These are phyloP conservation scores for Nyssa sinensis DNA, from an alignment of 148 eudicot species.

Conservation along the genomic window DNA sequence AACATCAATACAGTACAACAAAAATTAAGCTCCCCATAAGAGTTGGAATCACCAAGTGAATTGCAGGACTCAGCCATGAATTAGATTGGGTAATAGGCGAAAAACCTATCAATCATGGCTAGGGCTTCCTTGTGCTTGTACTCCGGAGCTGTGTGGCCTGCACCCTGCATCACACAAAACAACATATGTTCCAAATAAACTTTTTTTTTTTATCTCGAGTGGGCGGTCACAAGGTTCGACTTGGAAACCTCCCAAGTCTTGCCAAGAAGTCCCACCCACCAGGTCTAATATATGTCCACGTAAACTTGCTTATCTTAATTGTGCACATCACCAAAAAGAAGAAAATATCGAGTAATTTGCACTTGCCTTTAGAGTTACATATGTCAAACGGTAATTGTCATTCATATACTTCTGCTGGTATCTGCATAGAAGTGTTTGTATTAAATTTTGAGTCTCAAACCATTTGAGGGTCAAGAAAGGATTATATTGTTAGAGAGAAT, in stretches of 20 bases:
- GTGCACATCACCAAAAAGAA: background rate
- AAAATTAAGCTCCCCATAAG: background rate
- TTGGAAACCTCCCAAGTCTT: no score
- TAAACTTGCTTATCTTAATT: no score
- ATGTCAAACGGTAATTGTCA: background rate
- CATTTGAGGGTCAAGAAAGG: background rate
- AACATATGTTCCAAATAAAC: no score
- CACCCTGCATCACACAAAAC: background rate
- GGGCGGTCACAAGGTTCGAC: no score
- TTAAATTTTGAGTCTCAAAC: background rate
- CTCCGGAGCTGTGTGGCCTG: slow-evolving; percentile 13
- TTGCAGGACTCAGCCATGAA: no score
- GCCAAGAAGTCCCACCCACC: no score
- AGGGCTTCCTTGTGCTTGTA: background rate
- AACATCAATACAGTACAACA: background rate
- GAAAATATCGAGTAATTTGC: background rate
- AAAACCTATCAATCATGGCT: background rate
- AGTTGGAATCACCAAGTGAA: background rate
- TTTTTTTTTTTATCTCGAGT: no score
- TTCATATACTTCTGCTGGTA: slow-evolving; percentile 3
- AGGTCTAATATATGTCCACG: no score
- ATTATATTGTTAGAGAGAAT: no score
- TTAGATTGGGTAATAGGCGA: slow-evolving; percentile 8
- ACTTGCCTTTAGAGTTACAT: slow-evolving; percentile 7
- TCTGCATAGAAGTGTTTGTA: background rate